Base-by-base conservation (phyloP, 2,329 filamentous ascomycete species). In the Nakataea oryzae region DNA sequence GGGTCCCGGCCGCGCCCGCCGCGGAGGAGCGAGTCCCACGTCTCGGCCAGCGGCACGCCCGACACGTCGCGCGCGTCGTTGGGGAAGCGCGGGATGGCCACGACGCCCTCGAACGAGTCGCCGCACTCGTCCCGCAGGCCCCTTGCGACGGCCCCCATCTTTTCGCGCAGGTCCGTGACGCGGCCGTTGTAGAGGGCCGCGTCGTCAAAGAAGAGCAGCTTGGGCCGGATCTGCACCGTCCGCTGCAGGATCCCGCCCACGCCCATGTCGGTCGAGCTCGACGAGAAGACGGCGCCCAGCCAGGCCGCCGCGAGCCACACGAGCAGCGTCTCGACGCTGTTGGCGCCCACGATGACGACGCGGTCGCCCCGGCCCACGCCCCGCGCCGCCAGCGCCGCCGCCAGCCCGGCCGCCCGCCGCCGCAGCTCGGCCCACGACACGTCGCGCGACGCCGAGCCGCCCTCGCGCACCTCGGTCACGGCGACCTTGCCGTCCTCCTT, bases 141-240 rank as follows among this genome's bases (percentile, higher is more conserved):
- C 1, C 76, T 71, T 0, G 87, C 79, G 24, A 91, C 80, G 50
- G 87, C 83, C 29, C 73, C 72, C 75, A 96, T 93, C 75, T 95
- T 95, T 0, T 78, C 73, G 5, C 88, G 78, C 54, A 96, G 76
- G 68, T 95, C 89, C 28, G 89, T 78, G 0, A 78, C 83, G 72
- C 89, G 90, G 57, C 89, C 89, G 67, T 93, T 93, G 67, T 96
- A 96, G 3, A 93, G 75, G 0, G 90, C 83, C 50, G 81, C 85
- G 68, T 95, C 91, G 67, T 96, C 91, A 69, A 93, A 86, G 70
- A 96, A 95, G n/a, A 96, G 79, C 70, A 85, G 80, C 76, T 84
- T 87, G 4, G 91, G 91, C 66, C 86, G 80, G 64, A 95, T 86
- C 76, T 95, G 90, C 59, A 86, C 74, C 29, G 90, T 78, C 41